phyloP scores from a whole-genome alignment of 345 rosid genomes.

The Dipteronia dyeriana region DNA sequence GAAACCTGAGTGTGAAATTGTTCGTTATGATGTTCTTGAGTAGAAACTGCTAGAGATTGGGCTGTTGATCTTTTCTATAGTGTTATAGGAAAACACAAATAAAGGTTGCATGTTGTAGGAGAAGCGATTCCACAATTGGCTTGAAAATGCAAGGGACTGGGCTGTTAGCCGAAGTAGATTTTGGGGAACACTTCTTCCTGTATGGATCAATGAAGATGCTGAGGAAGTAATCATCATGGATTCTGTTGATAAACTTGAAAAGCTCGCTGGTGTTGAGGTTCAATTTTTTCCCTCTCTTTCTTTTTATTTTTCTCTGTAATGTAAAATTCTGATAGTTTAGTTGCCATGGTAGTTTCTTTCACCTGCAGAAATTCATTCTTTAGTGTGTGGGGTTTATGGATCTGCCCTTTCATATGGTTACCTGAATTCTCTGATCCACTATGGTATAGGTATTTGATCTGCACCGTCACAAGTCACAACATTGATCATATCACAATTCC shows the following conservation, averaged over 20 bases:
- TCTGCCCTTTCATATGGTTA: background rate
- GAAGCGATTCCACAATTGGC: conserved; percentile 98
- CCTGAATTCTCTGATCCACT: conserved; percentile 9
- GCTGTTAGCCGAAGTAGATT: conserved; percentile 96
- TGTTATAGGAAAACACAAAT: background rate
- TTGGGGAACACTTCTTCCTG: conserved; percentile 99
- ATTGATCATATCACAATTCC: conserved; percentile 93
- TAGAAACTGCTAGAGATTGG: background rate
- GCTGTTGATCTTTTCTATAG: background rate
- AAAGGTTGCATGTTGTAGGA: conserved; percentile 49
- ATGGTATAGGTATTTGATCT: conserved; percentile 76
- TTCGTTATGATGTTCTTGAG: background rate
- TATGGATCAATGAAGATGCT: conserved; percentile 91
- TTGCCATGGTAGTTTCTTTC: background rate
- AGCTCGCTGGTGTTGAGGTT: conserved; percentile 91
- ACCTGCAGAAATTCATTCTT: background rate
- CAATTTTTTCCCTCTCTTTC: conserved; percentile 14
- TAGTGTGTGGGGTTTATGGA: background rate
- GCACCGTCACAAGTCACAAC: conserved; percentile 92
- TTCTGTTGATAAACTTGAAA: conserved; percentile 83
- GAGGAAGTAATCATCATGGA: conserved; percentile 77
- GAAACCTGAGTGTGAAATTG: background rate
- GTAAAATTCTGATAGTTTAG: background rate
- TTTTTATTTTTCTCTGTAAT: background rate
- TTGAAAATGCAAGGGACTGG: conserved; percentile 99